phyloP scores from a whole-genome alignment of 2,329 filamentous ascomycete species.

The Fusarium nodosum region DNA sequence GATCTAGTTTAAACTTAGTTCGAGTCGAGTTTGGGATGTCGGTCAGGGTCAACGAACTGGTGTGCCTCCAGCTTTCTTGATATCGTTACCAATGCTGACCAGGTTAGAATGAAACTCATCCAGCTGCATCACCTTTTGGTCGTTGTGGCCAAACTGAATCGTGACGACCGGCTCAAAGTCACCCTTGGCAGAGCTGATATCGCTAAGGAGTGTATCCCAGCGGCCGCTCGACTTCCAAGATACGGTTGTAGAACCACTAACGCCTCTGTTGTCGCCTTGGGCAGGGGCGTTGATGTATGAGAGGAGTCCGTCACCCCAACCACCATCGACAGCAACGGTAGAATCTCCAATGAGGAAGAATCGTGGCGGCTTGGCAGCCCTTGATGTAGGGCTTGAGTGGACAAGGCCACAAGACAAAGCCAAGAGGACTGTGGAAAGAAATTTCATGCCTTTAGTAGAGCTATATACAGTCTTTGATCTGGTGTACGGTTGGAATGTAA shows the following conservation, averaged over 20 bases:
- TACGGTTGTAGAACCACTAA: slow-evolving; percentile 12
- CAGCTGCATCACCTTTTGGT: slow-evolving; percentile 10
- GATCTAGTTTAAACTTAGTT: background rate
- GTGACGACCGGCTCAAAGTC: slow-evolving; percentile 12
- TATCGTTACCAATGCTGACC: slow-evolving; percentile 4
- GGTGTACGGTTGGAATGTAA: background rate
- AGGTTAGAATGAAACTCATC: background rate
- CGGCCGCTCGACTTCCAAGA: slow-evolving; percentile 20
- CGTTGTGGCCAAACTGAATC: slow-evolving; percentile 20
- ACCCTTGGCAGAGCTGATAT: background rate
- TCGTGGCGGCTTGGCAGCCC: background rate
- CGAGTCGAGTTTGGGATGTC: rapidly evolving
- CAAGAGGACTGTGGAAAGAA: background rate
- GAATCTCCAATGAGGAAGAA: slow-evolving; percentile 26
- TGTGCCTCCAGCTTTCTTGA: slow-evolving; percentile 9
- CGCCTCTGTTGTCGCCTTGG: slow-evolving; percentile 1
- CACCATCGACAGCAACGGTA: background rate
- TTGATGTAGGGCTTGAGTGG: background rate
- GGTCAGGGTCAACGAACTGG: background rate
- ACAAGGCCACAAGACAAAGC: background rate
- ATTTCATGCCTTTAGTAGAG: background rate
- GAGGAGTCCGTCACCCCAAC: slow-evolving; percentile 2
- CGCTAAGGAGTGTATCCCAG: slow-evolving; percentile 5
- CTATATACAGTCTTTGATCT: too few relatives aligned
- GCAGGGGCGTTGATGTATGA: background rate